Evolutionary conservation across 495 filamentous ascomycete species (phyloP), one percentile per base, ranked within the genome.

Genomic region (Hypoxylon trugodes): DNA sequence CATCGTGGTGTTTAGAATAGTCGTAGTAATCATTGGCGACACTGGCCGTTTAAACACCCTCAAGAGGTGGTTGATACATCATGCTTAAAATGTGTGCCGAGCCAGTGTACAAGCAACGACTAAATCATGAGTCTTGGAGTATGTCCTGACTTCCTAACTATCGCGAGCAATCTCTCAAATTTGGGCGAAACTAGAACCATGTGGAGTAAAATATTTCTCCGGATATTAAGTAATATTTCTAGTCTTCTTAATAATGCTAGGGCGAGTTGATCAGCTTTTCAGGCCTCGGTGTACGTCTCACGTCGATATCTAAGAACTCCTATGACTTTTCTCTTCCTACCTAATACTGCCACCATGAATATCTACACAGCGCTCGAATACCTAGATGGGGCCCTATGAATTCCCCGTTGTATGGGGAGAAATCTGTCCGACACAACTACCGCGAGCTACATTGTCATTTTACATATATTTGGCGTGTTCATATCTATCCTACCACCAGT

Each of bases 261-360:
- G n/a, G n/a, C n/a, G n/a, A n/a, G n/a, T n/a, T n/a, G n/a, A n/a
- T n/a, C n/a, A n/a, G n/a, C n/a, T n/a, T n/a, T n/a, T n/a, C n/a
- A n/a, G n/a, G n/a, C n/a, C n/a, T n/a, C n/a, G n/a, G n/a, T 72
- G 69, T 26, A 69, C 66, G 19, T 69, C 66, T 6, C 35, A 51
- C 6, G 43, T 69, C 21, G n/a, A n/a, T n/a, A n/a, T n/a, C n/a
- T n/a, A n/a, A 61, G 59, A 8, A 67, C 45, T n/a, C 69, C 66
- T 0, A 66, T 72, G 62, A 54, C 59, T 7, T 69, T 72, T 22
- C 51, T 72, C 6, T 56, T 72, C 42, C 25, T 54, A 18, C 54
- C 66, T 0, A 62, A 72, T 12, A 65, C 69, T 32, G 51, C 54
- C 19, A 67, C 69, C 25, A 35, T 55, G 28, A 62, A 72, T 30